Conservation (phyloP, 352 stramenopile species). For the Globisporangium paddicum region DNA sequence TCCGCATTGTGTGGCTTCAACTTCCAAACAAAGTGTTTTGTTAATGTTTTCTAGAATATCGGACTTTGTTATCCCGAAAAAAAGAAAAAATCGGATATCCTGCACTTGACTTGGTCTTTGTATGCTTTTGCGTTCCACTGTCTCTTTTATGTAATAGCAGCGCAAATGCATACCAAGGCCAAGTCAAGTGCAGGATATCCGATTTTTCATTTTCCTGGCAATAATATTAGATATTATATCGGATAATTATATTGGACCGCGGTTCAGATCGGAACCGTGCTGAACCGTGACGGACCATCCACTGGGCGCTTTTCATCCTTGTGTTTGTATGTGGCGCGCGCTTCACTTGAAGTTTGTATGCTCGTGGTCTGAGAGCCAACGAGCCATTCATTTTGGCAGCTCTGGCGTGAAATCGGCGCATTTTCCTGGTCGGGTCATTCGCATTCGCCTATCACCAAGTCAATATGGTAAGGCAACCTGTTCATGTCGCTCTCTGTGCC, state of each 20-base stretch:
- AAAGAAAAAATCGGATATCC: too few relatives aligned
- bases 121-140: too few relatives aligned
- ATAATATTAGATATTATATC: too few relatives aligned
- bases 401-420: slow-evolving; percentile 14
- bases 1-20: background rate
- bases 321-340: slow-evolving; percentile 28
- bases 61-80: too few relatives aligned
- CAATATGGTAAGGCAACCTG: slow-evolving; percentile 76
- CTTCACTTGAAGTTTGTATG: slow-evolving; percentile 45
- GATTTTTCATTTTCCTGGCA: too few relatives aligned
- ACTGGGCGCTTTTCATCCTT: slow-evolving; percentile 10
- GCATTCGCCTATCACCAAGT: slow-evolving; percentile 88
- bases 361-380: slow-evolving; percentile 37
- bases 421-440: slow-evolving; percentile 46
- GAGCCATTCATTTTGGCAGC: slow-evolving; percentile 79
- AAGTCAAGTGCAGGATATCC: too few relatives aligned
- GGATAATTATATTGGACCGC: too few relatives aligned
- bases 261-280: background rate
- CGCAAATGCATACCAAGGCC: too few relatives aligned
- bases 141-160: too few relatives aligned
- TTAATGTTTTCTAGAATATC: too few relatives aligned
- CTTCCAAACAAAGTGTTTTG: too few relatives aligned
- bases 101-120: too few relatives aligned
- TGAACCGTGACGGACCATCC: background rate
- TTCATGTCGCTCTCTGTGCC: background rate